Base-by-base conservation (phyloP, 352 stramenopile species). In the Phytopythium montanum region DNA sequence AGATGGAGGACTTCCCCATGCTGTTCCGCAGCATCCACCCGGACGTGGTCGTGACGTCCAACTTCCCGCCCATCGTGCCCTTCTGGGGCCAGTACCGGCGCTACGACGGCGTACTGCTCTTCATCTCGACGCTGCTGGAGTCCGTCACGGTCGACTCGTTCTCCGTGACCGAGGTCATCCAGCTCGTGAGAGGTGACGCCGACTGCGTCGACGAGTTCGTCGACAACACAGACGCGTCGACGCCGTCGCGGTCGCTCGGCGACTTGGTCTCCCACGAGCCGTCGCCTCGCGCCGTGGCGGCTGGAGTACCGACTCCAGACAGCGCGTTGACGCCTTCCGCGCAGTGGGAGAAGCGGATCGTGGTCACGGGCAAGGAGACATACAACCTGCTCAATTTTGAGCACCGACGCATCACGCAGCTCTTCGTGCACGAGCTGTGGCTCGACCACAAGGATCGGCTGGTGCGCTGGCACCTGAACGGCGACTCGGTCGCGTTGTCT, bases 361-460 rank as follows among this genome's bases (percentile, higher is more conserved):
- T 94, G 7, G 74, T 94, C 9, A 92, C 85, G 0, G 85, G 85
- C 19, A 94, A 92, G 46, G 85, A 94, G 53, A 94, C 85, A n/a
- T 89, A 86, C 57, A 80, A 77, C 23, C 63, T 94, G 36, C 63
- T 82, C 21, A 79, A 81, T 34, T 77, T 80, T 25, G 66, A 80
- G 23, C 75, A 77, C 14, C 80, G 85, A 9, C 70, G 74, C 0
- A 77, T 94, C 31, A 94, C 85, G 9, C 85, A 94, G 56, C 68
- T 94, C 26, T 94, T 94, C 60, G 85, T 94, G 10, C 85, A 94
- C 51, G 85, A 94, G 45, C 51, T 94, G 4, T 94, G 85, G 85
- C 63, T 94, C 26, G 85, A 94, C 61, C 85, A 91, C 62, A 94
- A 94, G 57, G 72, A 90, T 34, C 77, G 85, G 8, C 68, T 94